Evolutionary conservation across 257 asterid genomes (phyloP).

Genomic region (Jacaranda mimosifolia): DNA sequence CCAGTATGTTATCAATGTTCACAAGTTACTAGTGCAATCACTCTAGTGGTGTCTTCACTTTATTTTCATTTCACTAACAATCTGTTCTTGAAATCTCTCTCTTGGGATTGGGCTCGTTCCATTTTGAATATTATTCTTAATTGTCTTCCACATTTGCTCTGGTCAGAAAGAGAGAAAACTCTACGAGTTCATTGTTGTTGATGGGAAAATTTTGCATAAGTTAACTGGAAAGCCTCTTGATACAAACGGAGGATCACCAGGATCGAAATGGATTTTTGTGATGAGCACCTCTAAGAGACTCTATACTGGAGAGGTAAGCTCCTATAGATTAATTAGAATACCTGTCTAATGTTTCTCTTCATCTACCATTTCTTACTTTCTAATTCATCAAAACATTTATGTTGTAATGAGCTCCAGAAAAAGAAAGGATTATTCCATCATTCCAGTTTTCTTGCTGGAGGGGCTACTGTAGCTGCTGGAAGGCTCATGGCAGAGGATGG

Average conservation of each 20-base stretch:
- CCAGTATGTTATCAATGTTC: constrained; percentile 66
- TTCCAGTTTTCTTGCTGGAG: constrained; percentile 99
- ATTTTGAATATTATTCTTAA: not conserved
- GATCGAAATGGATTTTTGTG: constrained; percentile 90
- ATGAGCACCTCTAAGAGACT: constrained; percentile 91
- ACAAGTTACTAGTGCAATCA: constrained; percentile 14
- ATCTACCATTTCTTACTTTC: constrained; percentile 14
- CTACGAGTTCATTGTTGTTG: constrained; percentile 68
- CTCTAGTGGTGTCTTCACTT: constrained; percentile 1
- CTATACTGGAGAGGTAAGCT: constrained; percentile 78
- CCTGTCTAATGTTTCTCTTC: constrained; percentile 29
- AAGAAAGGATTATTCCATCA: constrained; percentile 92
- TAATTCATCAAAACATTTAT: constrained; percentile 1
- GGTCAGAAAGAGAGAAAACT: constrained; percentile 84
- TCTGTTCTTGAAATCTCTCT: constrained; percentile 20
- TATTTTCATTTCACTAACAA: constrained; percentile 2
- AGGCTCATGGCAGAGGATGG: constrained; percentile 81
- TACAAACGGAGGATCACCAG: constrained; percentile 56
- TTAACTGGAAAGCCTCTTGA: constrained; percentile 66
- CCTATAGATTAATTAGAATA: constrained; percentile 16
- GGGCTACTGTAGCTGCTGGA: constrained; percentile 95
- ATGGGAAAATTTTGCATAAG: constrained; percentile 67
- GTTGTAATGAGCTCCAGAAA: constrained; percentile 61
- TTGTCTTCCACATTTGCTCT: constrained; percentile 29
- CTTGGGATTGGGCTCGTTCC: constrained; percentile 10